phyloP scores from a whole-genome alignment of 495 filamentous ascomycete genomes.

The Hypoxylon fuscum region DNA sequence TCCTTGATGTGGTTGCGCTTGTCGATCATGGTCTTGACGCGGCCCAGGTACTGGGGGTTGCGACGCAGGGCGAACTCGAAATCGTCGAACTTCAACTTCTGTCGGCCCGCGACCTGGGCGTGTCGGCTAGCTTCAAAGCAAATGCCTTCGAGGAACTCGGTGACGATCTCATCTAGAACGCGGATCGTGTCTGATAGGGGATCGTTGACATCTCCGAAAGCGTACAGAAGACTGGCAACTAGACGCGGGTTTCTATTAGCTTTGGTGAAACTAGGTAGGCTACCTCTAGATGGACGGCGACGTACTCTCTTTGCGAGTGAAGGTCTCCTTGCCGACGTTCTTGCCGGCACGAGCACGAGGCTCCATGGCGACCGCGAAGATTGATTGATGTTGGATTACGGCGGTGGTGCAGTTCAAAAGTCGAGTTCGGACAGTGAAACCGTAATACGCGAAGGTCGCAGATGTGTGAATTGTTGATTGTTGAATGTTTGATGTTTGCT shows the following conservation, averaged over 20 bases:
- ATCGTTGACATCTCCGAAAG: constrained; percentile 76
- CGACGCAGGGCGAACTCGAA: constrained; percentile 91
- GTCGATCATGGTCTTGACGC: constrained; percentile 85
- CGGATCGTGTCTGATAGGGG: constrained; percentile 85
- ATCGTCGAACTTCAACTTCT: constrained; percentile 98
- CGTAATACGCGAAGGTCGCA: too few species aligned
- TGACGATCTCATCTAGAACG: constrained; percentile 92
- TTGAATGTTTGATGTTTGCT: constrained; percentile 5
- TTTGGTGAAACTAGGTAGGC: constrained; percentile 5
- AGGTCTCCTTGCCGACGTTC: constrained; percentile 90
- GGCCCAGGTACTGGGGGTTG: constrained; percentile 84
- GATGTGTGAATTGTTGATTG: constrained; percentile 5
- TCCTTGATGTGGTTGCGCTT: constrained; percentile 82
- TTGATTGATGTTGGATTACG: not conserved
- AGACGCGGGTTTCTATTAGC: not conserved
- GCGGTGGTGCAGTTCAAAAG: not conserved
- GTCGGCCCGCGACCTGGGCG: constrained; percentile 81
- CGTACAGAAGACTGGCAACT: constrained; percentile 86
- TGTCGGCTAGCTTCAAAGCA: constrained; percentile 86
- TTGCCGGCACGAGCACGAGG: constrained; percentile 79
- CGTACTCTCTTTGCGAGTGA: constrained; percentile 77
- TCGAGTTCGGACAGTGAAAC: not conserved
- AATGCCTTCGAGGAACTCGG: constrained; percentile 87
- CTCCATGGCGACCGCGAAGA: constrained; percentile 60
- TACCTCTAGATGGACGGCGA: too few species aligned